These are phyloP conservation scores for Exophiala oligosperma DNA, from an alignment of 2,329 filamentous ascomycete genomes.

Conservation along the genomic window DNA sequence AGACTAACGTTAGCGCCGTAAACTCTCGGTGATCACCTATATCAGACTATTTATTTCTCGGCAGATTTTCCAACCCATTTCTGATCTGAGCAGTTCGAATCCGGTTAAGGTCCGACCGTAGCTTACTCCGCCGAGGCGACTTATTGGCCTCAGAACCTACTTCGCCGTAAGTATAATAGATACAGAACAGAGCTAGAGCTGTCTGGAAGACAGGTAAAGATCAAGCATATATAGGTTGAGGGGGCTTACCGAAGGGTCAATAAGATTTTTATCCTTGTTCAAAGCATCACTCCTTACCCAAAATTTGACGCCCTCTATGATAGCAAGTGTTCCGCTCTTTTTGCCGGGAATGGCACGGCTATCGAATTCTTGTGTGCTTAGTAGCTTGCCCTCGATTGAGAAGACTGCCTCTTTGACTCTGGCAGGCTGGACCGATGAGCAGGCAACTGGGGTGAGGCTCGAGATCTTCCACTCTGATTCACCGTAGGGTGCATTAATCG, in stretches of 20 bases:
- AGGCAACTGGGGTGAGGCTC: background rate
- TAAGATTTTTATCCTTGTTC: background rate
- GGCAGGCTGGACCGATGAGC: background rate
- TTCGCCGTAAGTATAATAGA: no score
- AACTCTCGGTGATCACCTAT: no score
- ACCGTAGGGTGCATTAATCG: conserved; percentile 74
- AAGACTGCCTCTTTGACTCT: background rate
- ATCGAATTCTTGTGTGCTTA: background rate
- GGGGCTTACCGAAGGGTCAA: background rate
- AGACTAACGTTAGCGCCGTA: no score
- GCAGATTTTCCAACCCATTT: no score
- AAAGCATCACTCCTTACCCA: background rate
- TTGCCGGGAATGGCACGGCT: background rate
- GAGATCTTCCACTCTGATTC: background rate
- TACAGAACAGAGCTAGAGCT: no score
- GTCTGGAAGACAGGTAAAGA: no score
- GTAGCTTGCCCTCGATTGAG: background rate
- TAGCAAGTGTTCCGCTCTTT: background rate
- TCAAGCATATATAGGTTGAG: no score
- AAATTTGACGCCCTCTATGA: background rate
- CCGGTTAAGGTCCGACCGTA: no score
- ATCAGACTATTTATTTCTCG: no score
- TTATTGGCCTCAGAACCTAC: no score
- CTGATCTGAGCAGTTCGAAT: no score
- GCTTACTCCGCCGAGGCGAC: no score